Conservation (phyloP, 2,329 filamentous ascomycete species). For the Hymenoscyphus fraxineus region DNA sequence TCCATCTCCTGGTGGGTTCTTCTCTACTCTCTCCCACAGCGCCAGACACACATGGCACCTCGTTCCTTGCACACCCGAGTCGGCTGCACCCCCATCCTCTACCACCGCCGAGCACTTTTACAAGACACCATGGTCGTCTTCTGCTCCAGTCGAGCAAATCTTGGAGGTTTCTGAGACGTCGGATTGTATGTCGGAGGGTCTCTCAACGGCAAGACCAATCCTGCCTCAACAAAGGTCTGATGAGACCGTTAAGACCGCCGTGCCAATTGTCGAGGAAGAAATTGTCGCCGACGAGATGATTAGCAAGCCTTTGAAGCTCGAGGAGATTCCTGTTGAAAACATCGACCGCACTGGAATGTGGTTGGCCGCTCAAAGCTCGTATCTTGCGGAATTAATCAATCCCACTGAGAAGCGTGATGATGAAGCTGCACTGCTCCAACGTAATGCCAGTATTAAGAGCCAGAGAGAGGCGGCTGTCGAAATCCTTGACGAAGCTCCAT, state of each 20-base stretch:
- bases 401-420: conserved; percentile 44
- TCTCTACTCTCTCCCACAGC: conserved; percentile 73
- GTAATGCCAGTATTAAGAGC: conserved; percentile 29
- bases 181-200: conserved; percentile 52
- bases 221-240: conserved; percentile 40
- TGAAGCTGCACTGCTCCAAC: conserved; percentile 33
- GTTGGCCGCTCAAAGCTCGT: conserved; percentile 77
- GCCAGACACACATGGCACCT: conserved; percentile 80
- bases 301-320: conserved; percentile 65
- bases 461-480: conserved; percentile 28
- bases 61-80: conserved; percentile 50
- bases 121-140: conserved; percentile 69
- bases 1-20: conserved; percentile 88
- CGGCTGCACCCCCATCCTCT: conserved; percentile 67
- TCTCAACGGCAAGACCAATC: conserved; percentile 61
- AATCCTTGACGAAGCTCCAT: conserved; percentile 38
- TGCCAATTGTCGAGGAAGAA: conserved; percentile 39
- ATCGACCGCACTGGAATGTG: conserved; percentile 82
- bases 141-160: conserved; percentile 60
- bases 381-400: conserved; percentile 65
- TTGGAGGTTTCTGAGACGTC: conserved; percentile 50
- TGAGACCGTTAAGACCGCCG: conserved; percentile 36
- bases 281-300: conserved; percentile 62
- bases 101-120: conserved; percentile 93
- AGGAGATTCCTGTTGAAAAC: conserved; percentile 66